Base-by-base conservation (phyloP, 768 basidiomycete species). In the Pulveroboletus ravenelii region DNA sequence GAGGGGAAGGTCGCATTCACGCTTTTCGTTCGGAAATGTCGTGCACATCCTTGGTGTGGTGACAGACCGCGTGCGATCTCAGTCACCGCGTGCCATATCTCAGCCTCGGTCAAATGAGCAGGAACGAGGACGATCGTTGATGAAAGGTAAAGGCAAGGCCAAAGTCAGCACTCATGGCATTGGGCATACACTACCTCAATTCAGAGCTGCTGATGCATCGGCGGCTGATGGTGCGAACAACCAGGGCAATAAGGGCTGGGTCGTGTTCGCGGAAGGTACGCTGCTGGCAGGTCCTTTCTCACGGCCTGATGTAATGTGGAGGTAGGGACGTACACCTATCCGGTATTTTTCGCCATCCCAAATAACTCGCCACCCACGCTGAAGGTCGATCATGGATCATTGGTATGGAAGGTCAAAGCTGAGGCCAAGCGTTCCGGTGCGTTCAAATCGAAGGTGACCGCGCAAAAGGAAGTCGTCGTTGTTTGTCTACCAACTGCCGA, bases 311-410 rank as follows among this genome's bases (percentile, higher is more conserved):
- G 87, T 15, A 92, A 95, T 25, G 14, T n/a, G 38, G 9, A 36
- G 18, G 30, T 58, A 89, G 93, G 93, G 17, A 87, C 83, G 6
- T 97, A 98, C 65, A 91, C 87, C 15, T 98, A 92, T 68, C 95
- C 95, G 3, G 88, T 99, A 61, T 89, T 89, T 13, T 93, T 97
- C 66, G 75, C 84, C 15, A 84, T 99, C 48, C 91, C 95, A 0
- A 74, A 81, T 6, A 77, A 80, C 51, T 76, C 86, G 3, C 92
- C 93, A 3, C 90, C 95, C 2, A 82, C 84, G 0, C 73, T 94
- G 54, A 74, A 75, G 38, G 84, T 84, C 53, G 80, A 85, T 35
- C 87, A 80, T 57, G 95, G 93, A 9, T 78, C 81, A 3, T 82
- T 96, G 12, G 64, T 65, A 1, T 99, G 96, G 84, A 73, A 74